phyloP scores from a whole-genome alignment of 2,329 filamentous ascomycete species.

The Cladosporium sphaerospermum region DNA sequence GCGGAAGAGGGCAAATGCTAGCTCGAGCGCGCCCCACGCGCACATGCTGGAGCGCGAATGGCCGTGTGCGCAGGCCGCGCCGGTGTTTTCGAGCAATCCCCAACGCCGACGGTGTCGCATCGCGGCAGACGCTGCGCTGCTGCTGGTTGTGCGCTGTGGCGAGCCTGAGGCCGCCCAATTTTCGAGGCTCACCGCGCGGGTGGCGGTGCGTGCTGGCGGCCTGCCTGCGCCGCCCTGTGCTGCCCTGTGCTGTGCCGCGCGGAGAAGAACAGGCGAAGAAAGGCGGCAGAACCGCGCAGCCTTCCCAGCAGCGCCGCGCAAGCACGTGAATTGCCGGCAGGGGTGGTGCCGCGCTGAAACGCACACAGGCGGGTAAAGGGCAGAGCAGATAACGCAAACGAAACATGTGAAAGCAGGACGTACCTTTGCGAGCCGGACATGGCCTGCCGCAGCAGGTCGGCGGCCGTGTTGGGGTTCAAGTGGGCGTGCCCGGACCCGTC shows the following conservation, averaged over 20 bases:
- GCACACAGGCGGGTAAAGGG: too few relatives aligned
- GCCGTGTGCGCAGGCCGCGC: background rate
- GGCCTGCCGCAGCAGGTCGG: slow-evolving; percentile 53
- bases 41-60: slow-evolving; percentile 5
- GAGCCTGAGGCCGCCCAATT: background rate
- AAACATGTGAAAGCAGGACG: slow-evolving; percentile 29
- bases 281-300: slow-evolving; percentile 1
- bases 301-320: background rate
- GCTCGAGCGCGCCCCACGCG: background rate
- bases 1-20: slow-evolving; percentile 1
- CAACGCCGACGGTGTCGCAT: background rate
- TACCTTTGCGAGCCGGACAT: slow-evolving; percentile 45
- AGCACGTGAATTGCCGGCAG: slow-evolving; percentile 13
- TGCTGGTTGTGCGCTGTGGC: background rate
- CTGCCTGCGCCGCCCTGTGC: too few relatives aligned
- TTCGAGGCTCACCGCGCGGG: background rate
- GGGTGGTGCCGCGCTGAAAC: slow-evolving; percentile 1
- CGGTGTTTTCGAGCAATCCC: slow-evolving; percentile 4
- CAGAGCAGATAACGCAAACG: too few relatives aligned
- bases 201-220: slow-evolving; percentile 1
- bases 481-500: slow-evolving; percentile 25
- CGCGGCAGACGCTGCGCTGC: slow-evolving; percentile 1
- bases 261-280: background rate
- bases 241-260: background rate
- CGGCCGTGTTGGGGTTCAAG: slow-evolving; percentile 43